A percentile compares a stretch with the other conserved stretches of the same genome.
Conservation (phyloP, 345 rosid species). For the Mangifera indica region DNA sequence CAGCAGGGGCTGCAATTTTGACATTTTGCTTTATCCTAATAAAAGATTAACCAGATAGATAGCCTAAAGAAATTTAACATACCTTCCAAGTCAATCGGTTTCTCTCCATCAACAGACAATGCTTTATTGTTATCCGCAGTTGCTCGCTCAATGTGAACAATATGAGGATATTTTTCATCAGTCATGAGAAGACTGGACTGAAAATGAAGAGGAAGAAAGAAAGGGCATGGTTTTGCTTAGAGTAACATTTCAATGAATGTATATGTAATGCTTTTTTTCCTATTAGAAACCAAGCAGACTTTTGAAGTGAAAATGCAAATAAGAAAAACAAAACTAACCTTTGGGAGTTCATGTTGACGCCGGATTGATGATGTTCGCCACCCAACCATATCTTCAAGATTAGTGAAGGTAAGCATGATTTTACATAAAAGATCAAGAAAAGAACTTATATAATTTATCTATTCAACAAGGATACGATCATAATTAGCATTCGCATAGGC, state of each 20-base stretch:
- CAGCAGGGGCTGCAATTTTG: too few species aligned
- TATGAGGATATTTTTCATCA: conserved; percentile 80
- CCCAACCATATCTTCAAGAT: conserved; percentile 70
- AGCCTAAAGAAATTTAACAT: conserved; percentile 22
- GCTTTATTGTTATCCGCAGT: conserved; percentile 26
- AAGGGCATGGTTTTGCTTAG: not conserved
- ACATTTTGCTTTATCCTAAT: not conserved
- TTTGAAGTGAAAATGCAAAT: not conserved
- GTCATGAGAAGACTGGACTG: conserved; percentile 65
- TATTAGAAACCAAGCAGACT: not conserved
- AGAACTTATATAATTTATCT: not conserved
- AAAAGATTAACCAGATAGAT: conserved; percentile 2
- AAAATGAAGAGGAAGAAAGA: conserved; percentile 25
- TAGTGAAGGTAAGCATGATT: conserved; percentile 42
- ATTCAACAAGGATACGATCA: conserved; percentile 68
- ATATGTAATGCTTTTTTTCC: too few species aligned
- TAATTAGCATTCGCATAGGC: conserved; percentile 87
- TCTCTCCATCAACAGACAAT: conserved; percentile 36
- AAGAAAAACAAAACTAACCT: conserved; percentile 36
- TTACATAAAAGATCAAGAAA: conserved; percentile 7
- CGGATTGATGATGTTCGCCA: conserved; percentile 95
- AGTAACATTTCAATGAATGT: not conserved
- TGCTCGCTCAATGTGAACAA: conserved; percentile 54
- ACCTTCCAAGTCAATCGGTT: conserved; percentile 74
- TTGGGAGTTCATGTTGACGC: conserved; percentile 81